A percentile compares a stretch with the other conserved stretches of the same genome.
These are phyloP conservation scores for Phyllostachys edulis DNA, from an alignment of 176 grass and related monocot species.

Conservation along the genomic window DNA sequence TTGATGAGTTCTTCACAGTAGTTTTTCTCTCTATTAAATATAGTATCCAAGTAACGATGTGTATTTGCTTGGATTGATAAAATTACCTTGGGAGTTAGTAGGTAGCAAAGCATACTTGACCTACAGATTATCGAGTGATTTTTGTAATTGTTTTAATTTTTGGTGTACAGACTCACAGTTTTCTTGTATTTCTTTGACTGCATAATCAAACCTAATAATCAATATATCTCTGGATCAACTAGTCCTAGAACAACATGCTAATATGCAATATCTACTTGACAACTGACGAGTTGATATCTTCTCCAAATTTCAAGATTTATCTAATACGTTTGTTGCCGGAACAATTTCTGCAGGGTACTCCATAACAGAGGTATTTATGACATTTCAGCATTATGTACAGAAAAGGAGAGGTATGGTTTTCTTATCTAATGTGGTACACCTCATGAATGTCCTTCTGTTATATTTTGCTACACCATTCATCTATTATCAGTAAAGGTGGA, in stretches of 20 bases:
- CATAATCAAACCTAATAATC: not conserved
- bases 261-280: not conserved
- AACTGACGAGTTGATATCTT: not conserved
- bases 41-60: not conserved
- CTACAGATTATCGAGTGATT: not conserved
- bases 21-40: not conserved
- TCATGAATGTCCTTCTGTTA: not conserved
- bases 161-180: not conserved
- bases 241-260: not conserved
- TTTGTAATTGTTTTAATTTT: not conserved
- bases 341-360: conserved; percentile 59
- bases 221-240: not conserved
- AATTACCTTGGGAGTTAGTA: not conserved
- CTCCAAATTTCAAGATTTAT: conserved; percentile 19
- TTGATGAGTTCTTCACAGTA: not conserved
- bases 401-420: conserved; percentile 66
- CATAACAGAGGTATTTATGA: conserved; percentile 85
- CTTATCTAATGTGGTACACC: not conserved
- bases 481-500: conserved; percentile 2
- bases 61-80: conserved; percentile 2
- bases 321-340: not conserved
- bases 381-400: conserved; percentile 79
- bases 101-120: not conserved
- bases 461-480: not conserved
- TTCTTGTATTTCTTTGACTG: not conserved